These are phyloP conservation scores for Neoscytalidium dimidiatum DNA, from an alignment of 2,329 filamentous ascomycete species.

Conservation along the genomic window DNA sequence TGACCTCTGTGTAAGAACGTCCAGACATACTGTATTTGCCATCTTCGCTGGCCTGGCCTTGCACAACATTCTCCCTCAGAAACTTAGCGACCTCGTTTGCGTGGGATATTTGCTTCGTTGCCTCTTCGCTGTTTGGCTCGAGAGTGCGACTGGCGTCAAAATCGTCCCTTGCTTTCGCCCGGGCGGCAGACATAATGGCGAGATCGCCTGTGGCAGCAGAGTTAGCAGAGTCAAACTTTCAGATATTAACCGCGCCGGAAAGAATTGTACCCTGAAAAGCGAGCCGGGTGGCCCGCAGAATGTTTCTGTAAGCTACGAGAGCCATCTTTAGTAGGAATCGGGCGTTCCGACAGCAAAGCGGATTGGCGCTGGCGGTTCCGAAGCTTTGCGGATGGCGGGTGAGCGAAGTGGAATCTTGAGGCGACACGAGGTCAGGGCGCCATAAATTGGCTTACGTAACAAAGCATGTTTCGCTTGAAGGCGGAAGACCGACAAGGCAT, in stretches of 20 bases:
- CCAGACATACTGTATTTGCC: constrained; percentile 62
- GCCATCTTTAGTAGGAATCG: constrained; percentile 53
- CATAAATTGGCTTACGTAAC: not conserved
- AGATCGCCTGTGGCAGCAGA: constrained; percentile 63
- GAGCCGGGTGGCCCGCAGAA: constrained; percentile 77
- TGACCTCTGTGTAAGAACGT: not conserved
- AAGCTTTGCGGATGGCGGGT: not conserved
- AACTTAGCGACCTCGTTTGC: constrained; percentile 82
- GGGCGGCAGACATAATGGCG: constrained; percentile 68
- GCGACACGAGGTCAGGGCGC: not conserved
- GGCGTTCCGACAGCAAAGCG: not conserved
- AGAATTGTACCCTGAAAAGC: constrained; percentile 74
- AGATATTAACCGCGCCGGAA: not conserved
- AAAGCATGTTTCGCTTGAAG: not conserved
- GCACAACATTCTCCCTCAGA: constrained; percentile 81
- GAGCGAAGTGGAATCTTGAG: not conserved
- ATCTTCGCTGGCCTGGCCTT: constrained; percentile 59
- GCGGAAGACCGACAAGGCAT: not conserved
- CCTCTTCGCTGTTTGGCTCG: constrained; percentile 58
- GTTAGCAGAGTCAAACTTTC: not conserved
- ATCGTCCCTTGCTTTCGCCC: constrained; percentile 67
- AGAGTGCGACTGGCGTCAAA: constrained; percentile 71
- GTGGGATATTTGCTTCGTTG: constrained; percentile 68
- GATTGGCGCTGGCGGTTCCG: not conserved
- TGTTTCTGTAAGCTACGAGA: constrained; percentile 73